A percentile compares a stretch with the other conserved stretches of the same genome.
These are phyloP conservation scores for Meira nashicola DNA, from an alignment of 1,284 basidiomycete species.

Conservation along the genomic window DNA sequence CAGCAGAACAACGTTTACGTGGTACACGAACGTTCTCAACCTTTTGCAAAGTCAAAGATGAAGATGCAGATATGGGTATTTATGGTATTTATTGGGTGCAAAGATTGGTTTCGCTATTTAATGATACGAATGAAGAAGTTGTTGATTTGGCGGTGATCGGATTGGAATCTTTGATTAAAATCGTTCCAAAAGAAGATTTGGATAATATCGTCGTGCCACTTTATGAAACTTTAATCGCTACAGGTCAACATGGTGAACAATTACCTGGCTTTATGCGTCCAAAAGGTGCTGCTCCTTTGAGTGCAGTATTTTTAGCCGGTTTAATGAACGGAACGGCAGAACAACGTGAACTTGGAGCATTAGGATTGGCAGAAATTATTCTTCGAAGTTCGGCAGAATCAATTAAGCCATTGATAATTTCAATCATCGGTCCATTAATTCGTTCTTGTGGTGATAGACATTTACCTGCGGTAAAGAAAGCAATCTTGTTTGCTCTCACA, in stretches of 20 bases:
- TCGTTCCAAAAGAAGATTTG: conserved; percentile 83
- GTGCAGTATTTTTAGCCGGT: conserved; percentile 84
- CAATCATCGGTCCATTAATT: conserved; percentile 92
- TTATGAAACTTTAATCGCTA: conserved; percentile 78
- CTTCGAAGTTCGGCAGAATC: conserved; percentile 80
- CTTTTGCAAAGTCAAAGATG: conserved; percentile 22
- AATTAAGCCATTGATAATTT: conserved; percentile 85
- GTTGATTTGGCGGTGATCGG: conserved; percentile 78
- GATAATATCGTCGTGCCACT: conserved; percentile 66
- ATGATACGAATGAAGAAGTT: conserved; percentile 70
- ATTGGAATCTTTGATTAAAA: conserved; percentile 83
- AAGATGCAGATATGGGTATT: conserved; percentile 33
- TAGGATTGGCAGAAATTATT: conserved; percentile 89
- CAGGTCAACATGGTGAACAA: conserved; percentile 69
- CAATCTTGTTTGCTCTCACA: conserved; percentile 44
- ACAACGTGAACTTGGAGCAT: conserved; percentile 78
- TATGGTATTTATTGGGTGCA: conserved; percentile 93
- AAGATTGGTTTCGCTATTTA: conserved; percentile 79
- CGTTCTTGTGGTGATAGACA: conserved; percentile 52
- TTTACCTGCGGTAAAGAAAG: conserved; percentile 47
- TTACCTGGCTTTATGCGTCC: conserved; percentile 85
- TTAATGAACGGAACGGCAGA: conserved; percentile 57
- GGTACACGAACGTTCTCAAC: conserved; percentile 13
- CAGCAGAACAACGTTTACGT: conserved; percentile 24
- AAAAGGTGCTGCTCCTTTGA: conserved; percentile 81